Conservation (phyloP, 2,329 filamentous ascomycete species). For the Biscogniauxia sp. region DNA sequence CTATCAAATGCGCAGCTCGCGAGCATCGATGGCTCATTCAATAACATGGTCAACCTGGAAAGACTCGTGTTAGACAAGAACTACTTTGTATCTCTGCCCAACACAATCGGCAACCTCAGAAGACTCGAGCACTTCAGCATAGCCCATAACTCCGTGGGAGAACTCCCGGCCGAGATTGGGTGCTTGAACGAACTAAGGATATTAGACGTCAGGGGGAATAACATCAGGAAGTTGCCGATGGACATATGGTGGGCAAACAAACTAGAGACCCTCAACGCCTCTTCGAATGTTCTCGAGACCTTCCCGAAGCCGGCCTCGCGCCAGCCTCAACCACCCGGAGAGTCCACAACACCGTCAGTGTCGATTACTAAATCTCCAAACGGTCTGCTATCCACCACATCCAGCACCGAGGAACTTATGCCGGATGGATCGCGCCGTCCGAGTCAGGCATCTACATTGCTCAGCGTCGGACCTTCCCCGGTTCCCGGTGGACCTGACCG, state of each 20-base stretch:
- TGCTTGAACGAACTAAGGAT: conserved; percentile 80
- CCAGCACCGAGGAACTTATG: conserved; percentile 76
- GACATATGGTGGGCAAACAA: conserved; percentile 96
- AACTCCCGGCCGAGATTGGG: conserved; percentile 83
- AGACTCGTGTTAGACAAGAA: conserved; percentile 91
- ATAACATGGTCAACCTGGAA: conserved; percentile 81
- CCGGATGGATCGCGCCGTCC: conserved; percentile 63
- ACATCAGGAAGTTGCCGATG: conserved; percentile 80
- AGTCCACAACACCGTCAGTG: conserved; percentile 38
- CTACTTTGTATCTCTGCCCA: conserved; percentile 87
- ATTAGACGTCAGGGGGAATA: conserved; percentile 90
- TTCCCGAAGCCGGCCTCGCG: conserved; percentile 86
- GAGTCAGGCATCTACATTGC: conserved; percentile 77
- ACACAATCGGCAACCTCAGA: conserved; percentile 78
- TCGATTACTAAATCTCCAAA: conserved; percentile 41
- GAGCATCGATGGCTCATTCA: conserved; percentile 84
- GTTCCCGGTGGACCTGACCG: conserved; percentile 58
- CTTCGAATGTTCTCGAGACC: conserved; percentile 85
- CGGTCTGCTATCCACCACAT: conserved; percentile 55
- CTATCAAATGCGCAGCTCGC: conserved; percentile 88
- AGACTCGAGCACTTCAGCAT: conserved; percentile 91
- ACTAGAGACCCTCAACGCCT: conserved; percentile 89
- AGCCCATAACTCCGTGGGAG: conserved; percentile 83
- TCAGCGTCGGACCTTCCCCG: conserved; percentile 75
- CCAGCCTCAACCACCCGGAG: conserved; percentile 58